Base-by-base conservation (phyloP, 2,329 filamentous ascomycete genomes). In the Aspergillus niger region DNA sequence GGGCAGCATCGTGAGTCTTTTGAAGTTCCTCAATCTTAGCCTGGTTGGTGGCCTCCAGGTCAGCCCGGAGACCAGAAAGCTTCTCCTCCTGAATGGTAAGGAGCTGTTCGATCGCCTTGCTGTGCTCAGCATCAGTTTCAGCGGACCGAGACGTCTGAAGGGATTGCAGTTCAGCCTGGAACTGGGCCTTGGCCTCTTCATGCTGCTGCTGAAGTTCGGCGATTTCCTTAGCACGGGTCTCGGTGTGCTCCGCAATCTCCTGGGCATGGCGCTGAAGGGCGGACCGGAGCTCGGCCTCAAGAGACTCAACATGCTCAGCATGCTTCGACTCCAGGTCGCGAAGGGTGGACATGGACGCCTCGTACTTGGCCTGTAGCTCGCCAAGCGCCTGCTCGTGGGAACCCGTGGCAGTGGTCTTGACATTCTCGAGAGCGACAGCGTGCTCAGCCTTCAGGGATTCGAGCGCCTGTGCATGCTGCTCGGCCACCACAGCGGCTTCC, bases 61-160 rank as follows among this genome's bases (percentile, higher is more conserved):
- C 74, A 17, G 65, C 63, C 24, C 71, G 70, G 30, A 80, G 62
- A 30, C 69, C 67, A 10, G 72, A 70, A n/a, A 79, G 49, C 60
- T 79, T 78, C 17, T 73, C 67, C 20, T 80, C 77, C 22, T 78
- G 72, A 5, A 74, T 67, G 13, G 68, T 75, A 52, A 79, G 70
- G 20, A 79, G 70, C 53, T 77, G 73, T 61, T 79, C 76, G 47
- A 79, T 76, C 6, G 72, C 75, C 58, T 74, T 73, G 54, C 68
- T 71, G 57, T 79, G 77, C 49, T 76, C 72, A 4, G 72, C 71
- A 60, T 79, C 76, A 7, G 73, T 62, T 36, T 78, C 71, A 2
- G 72, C 67, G 32, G 72, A 57, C 64, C 74, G 76, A 38, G 76
- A 72, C 52, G 67, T 54, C 57, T 76, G 66, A 38, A 72, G 61